Evolutionary conservation across 2,329 filamentous ascomycete species (phyloP).

Genomic region (Akanthomyces dipterigenus): DNA sequence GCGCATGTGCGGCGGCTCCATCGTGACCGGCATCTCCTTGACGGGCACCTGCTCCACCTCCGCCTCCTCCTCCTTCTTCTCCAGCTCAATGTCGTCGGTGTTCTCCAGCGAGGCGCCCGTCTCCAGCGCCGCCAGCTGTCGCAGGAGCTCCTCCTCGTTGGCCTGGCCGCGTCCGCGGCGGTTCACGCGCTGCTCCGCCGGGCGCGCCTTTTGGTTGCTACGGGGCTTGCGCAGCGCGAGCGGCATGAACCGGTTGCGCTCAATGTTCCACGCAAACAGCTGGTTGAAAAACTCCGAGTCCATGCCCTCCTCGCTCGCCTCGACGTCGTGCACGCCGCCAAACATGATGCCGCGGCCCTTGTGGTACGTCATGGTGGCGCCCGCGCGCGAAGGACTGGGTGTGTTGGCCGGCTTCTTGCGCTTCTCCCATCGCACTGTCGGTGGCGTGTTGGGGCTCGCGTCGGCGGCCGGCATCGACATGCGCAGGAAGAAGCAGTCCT

Average conservation of each 20-base stretch:
- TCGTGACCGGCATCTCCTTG: constrained; percentile 58
- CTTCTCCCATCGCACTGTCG: constrained; percentile 81
- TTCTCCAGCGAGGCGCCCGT: constrained; percentile 60
- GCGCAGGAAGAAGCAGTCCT: constrained; percentile 89
- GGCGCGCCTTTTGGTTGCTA: constrained; percentile 43
- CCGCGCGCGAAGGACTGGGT: constrained; percentile 75
- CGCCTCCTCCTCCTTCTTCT: constrained; percentile 43
- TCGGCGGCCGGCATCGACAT: constrained; percentile 67
- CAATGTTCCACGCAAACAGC: constrained; percentile 88
- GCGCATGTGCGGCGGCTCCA: constrained; percentile 80
- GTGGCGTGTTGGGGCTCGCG: constrained; percentile 56
- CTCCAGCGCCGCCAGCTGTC: constrained; percentile 80
- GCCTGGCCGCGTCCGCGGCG: constrained; percentile 73
- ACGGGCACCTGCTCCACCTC: constrained; percentile 51
- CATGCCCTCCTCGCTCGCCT: constrained; percentile 87
- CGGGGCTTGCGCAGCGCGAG: constrained; percentile 70
- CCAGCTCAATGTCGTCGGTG: constrained; percentile 41
- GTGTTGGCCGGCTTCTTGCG: constrained; percentile 88
- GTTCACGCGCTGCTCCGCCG: constrained; percentile 45
- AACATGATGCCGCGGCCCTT: constrained; percentile 90
- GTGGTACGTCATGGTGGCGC: constrained; percentile 90
- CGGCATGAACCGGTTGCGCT: constrained; percentile 91
- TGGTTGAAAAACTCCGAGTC: constrained; percentile 96
- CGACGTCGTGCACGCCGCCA: constrained; percentile 89
- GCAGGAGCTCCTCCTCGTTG: constrained; percentile 83